These are phyloP conservation scores for Sesbania bispinosa DNA, from an alignment of 306 rosid species.

Conservation along the genomic window DNA sequence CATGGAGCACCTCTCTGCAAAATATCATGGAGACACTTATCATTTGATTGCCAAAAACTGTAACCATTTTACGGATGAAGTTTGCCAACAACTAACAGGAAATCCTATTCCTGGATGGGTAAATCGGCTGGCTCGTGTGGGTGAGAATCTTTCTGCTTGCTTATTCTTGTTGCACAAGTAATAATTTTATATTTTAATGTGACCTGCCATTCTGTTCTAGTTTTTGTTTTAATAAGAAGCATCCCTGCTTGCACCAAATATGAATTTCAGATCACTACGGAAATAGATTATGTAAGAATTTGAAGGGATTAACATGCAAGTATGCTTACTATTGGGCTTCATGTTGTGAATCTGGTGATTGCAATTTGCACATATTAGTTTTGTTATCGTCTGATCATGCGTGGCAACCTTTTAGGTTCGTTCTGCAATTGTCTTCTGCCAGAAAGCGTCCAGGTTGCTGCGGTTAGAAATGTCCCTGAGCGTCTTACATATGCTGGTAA, in stretches of 20 bases:
- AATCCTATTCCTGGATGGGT: constrained; percentile 96
- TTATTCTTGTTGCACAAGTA: constrained; percentile 8
- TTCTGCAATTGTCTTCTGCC: constrained; percentile 97
- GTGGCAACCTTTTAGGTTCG: constrained; percentile 66
- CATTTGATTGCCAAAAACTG: constrained; percentile 94
- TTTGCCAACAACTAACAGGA: constrained; percentile 76
- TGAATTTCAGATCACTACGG: neutral
- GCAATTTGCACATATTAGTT: neutral
- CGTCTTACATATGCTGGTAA: constrained; percentile 65
- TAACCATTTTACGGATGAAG: constrained; percentile 93
- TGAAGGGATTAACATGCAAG: neutral
- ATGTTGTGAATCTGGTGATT: constrained; percentile 11
- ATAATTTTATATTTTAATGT: constrained; percentile 1
- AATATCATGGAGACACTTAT: constrained; percentile 92
- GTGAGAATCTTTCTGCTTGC: constrained; percentile 46
- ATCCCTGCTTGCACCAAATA: constrained; percentile 2
- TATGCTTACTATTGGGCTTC: neutral
- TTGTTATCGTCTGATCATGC: constrained; percentile 42
- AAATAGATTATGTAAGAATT: constrained; percentile 12
- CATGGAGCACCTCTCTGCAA: constrained; percentile 69
- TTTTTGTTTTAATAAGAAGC: constrained; percentile 2
- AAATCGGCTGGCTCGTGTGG: constrained; percentile 86
- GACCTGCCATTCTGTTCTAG: neutral
- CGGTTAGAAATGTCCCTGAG: constrained; percentile 81
- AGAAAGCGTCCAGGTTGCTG: constrained; percentile 70